Evolutionary conservation across 768 basidiomycete species (phyloP).

Genomic region (Termitomyces heimii): DNA sequence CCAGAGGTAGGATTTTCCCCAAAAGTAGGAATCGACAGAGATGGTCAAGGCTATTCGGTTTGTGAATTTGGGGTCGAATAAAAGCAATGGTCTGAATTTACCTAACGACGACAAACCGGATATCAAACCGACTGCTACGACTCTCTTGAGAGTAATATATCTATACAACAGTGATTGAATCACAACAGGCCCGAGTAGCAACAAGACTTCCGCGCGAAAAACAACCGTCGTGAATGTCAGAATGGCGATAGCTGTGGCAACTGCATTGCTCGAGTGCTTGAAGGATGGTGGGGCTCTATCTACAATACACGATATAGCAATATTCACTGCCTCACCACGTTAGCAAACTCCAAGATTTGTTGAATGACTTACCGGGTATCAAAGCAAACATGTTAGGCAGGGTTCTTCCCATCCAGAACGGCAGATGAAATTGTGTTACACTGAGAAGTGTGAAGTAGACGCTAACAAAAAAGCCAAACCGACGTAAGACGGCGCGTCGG

Average conservation of each 20-base stretch:
- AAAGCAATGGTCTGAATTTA: constrained; percentile 19
- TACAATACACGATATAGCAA: constrained; percentile 46
- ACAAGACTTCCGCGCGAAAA: constrained; percentile 74
- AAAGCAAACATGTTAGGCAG: constrained; percentile 94
- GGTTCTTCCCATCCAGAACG: constrained; percentile 91
- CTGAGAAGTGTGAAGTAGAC: constrained; percentile 64
- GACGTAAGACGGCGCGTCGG: constrained; percentile 50
- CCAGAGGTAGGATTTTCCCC: constrained; percentile 71
- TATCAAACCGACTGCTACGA: constrained; percentile 45
- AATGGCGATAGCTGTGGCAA: constrained; percentile 44
- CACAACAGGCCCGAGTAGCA: constrained; percentile 57
- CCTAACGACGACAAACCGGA: constrained; percentile 47
- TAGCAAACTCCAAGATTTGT: neutral
- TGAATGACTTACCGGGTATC: constrained; percentile 56
- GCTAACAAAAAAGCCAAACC: constrained; percentile 58
- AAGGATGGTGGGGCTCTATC: constrained; percentile 32
- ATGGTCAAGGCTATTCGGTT: constrained; percentile 49
- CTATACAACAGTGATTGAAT: constrained; percentile 45
- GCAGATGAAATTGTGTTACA: constrained; percentile 83
- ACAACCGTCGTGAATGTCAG: constrained; percentile 65
- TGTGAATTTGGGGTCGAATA: neutral
- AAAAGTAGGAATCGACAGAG: constrained; percentile 80
- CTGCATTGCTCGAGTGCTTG: constrained; percentile 27
- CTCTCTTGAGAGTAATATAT: constrained; percentile 33
- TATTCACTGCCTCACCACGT: constrained; percentile 40